Evolutionary conservation across 179 eudicot genomes (phyloP).

Genomic region (Camellia oleifera): DNA sequence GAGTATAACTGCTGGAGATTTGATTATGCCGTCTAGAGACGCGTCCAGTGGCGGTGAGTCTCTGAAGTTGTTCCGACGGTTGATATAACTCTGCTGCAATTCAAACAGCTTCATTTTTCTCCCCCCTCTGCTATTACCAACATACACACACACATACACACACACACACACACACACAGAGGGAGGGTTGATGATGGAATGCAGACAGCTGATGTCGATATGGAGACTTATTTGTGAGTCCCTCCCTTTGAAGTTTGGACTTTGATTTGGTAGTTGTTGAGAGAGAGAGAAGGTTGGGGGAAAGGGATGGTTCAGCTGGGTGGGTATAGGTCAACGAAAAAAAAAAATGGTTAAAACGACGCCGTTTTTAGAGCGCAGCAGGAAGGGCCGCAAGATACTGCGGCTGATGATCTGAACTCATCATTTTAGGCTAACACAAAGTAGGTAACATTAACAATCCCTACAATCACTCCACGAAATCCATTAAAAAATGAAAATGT

Average conservation of each 20-base stretch:
- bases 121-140: not conserved
- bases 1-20: slow-evolving; percentile 62
- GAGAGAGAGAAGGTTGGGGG: not conserved
- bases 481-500: no score
- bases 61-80: slow-evolving; percentile 68
- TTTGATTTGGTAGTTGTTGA: not conserved
- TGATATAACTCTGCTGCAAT: slow-evolving; percentile 52
- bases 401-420: no score
- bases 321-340: not conserved
- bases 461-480: no score
- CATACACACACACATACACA: no score
- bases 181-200: not conserved
- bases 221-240: not conserved
- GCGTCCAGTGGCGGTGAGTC: slow-evolving; percentile 30
- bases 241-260: not conserved
- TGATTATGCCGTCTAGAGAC: slow-evolving; percentile 30
- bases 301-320: not conserved
- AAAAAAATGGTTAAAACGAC: no score
- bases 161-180: not conserved
- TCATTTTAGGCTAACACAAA: no score
- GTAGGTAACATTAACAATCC: no score
- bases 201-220: not conserved
- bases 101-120: slow-evolving; percentile 70
- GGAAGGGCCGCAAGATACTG: no score
- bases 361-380: no score